Conservation (phyloP, 192 early-diverging fungal species). For the Rhizophagus sp. region DNA sequence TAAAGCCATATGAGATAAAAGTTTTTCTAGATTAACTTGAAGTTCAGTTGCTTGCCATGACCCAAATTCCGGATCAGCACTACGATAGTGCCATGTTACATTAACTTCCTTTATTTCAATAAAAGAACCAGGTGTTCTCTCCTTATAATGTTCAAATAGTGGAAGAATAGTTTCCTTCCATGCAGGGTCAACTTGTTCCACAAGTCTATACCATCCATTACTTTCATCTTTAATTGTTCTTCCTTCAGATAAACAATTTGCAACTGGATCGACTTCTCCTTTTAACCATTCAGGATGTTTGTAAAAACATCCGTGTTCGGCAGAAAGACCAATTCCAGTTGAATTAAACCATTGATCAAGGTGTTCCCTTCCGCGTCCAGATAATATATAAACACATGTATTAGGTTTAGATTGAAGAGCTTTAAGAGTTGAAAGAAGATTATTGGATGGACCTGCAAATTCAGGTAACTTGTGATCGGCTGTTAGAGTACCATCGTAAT, state of each 20-base stretch:
- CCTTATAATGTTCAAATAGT: slow-evolving; percentile 95
- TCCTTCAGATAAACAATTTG: slow-evolving; percentile 43
- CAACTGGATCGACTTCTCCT: slow-evolving; percentile 53
- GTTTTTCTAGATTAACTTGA: slow-evolving; percentile 95
- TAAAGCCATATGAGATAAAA: slow-evolving; percentile 89
- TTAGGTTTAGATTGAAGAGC: slow-evolving; percentile 72
- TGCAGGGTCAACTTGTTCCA: slow-evolving; percentile 84
- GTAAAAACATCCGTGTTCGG: slow-evolving; percentile 99
- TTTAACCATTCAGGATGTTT: slow-evolving; percentile 79
- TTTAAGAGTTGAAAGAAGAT: slow-evolving; percentile 69
- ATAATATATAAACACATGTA: slow-evolving; percentile 94
- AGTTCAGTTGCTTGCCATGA: slow-evolving; percentile 98
- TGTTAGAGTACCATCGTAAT: slow-evolving; percentile 97
- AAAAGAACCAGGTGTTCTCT: slow-evolving; percentile 95
- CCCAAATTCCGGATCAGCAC: slow-evolving; percentile 94
- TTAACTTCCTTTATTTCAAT: slow-evolving; percentile 99
- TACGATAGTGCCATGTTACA: slow-evolving; percentile 97
- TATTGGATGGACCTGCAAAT: slow-evolving; percentile 86
- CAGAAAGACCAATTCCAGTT: slow-evolving; percentile 86
- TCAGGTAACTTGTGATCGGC: slow-evolving; percentile 85
- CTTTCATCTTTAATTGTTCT: slow-evolving; percentile 57
- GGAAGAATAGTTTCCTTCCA: slow-evolving; percentile 94
- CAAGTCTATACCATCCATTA: slow-evolving; percentile 84
- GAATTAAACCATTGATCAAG: slow-evolving; percentile 92
- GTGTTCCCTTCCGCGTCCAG: slow-evolving; percentile 86